Percentiles rank a stretch among this genome's conserved stretches.
These are phyloP conservation scores for Xylariaceae sp. DNA, from an alignment of 2,329 filamentous ascomycete genomes.

Conservation along the genomic window DNA sequence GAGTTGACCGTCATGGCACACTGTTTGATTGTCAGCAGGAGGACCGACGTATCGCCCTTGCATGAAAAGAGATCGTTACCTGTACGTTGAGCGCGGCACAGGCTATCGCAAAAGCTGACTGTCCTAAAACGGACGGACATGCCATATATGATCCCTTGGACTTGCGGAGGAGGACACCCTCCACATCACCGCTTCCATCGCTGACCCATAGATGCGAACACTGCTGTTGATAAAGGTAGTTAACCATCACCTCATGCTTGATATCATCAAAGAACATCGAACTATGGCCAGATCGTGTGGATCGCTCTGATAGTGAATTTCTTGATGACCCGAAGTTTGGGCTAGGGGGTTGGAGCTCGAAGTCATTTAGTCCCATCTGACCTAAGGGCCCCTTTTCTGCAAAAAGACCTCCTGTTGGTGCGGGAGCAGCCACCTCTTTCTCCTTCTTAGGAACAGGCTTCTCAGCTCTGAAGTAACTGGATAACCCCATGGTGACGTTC, in stretches of 20 bases:
- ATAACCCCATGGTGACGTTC: slow-evolving; percentile 56
- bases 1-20: slow-evolving; percentile 83
- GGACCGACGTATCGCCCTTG: slow-evolving; percentile 28
- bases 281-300: slow-evolving; percentile 49
- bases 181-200: slow-evolving; percentile 67
- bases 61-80: slow-evolving; percentile 41
- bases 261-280: slow-evolving; percentile 69
- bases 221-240: slow-evolving; percentile 80
- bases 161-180: slow-evolving; percentile 75
- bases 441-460: slow-evolving; percentile 42
- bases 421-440: slow-evolving; percentile 21
- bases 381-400: slow-evolving; percentile 43
- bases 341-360: slow-evolving; percentile 53
- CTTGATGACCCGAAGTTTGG: slow-evolving; percentile 54
- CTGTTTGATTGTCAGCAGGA: slow-evolving; percentile 40
- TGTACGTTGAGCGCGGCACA: slow-evolving; percentile 72
- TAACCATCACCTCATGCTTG: slow-evolving; percentile 82
- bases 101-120: slow-evolving; percentile 65
- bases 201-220: slow-evolving; percentile 74
- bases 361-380: slow-evolving; percentile 41
- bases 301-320: slow-evolving; percentile 54
- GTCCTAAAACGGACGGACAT: slow-evolving; percentile 66
- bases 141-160: slow-evolving; percentile 70
- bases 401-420: slow-evolving; percentile 29
- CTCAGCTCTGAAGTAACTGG: slow-evolving; percentile 63